phyloP scores from a whole-genome alignment of 2,329 filamentous ascomycete genomes.

The Bimuria novae-zelandiae region DNA sequence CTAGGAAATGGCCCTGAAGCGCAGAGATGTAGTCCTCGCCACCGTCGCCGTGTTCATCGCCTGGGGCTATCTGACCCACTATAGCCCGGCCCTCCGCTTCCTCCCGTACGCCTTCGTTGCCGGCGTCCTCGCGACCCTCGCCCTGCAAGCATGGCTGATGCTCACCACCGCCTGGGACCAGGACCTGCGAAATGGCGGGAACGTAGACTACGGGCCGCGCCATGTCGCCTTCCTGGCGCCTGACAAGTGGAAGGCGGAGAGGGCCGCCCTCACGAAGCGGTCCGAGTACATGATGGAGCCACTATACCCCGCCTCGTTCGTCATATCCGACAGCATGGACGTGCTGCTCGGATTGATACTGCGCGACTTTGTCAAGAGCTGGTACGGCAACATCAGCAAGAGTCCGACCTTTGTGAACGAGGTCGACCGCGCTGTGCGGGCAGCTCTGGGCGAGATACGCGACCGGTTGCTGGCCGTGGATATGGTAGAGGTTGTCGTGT shows the following conservation, averaged over 20 bases:
- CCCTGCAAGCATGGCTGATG: conserved; percentile 62
- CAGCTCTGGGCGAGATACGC: conserved; percentile 71
- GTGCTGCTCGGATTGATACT: conserved; percentile 75
- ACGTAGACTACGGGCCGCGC: conserved; percentile 47
- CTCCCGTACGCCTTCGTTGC: conserved; percentile 80
- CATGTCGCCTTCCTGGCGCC: conserved; percentile 64
- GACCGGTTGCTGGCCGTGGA: conserved; percentile 77
- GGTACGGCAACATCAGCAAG: conserved; percentile 86
- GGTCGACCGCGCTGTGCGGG: conserved; percentile 78
- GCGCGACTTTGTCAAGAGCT: conserved; percentile 83
- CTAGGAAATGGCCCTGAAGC: conserved; percentile 72
- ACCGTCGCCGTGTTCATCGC: conserved; percentile 75
- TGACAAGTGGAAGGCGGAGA: conserved; percentile 71
- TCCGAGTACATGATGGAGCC: conserved; percentile 68
- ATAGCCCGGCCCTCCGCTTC: conserved; percentile 82
- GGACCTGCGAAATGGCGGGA: conserved; percentile 49
- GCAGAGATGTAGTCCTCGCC: conserved; percentile 69
- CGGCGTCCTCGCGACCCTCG: conserved; percentile 63
- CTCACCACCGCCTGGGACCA: conserved; percentile 60
- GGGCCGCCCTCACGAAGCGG: conserved; percentile 66
- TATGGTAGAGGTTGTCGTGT: conserved; percentile 80
- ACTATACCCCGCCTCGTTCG: conserved; percentile 75
- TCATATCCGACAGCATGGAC: conserved; percentile 80
- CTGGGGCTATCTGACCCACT: conserved; percentile 85
- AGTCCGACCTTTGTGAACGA: conserved; percentile 82